phyloP scores from a whole-genome alignment of 441 rosid species.

The Syzygium syzygioides region DNA sequence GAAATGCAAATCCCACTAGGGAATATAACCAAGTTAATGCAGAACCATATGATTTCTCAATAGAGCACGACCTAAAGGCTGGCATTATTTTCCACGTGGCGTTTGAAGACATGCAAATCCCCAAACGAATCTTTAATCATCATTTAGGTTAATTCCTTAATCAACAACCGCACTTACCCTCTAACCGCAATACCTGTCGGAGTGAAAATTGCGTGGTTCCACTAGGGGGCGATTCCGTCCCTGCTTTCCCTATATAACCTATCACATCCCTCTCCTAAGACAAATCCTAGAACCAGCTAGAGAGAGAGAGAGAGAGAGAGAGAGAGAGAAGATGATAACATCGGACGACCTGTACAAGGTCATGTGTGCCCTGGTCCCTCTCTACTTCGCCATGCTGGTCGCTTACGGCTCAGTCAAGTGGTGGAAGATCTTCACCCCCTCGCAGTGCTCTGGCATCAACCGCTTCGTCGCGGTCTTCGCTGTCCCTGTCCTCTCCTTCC shows the following conservation, averaged over 20 bases:
- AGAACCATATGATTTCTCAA: background rate
- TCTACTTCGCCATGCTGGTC: conserved; percentile 60
- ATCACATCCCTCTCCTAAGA: background rate
- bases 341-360: conserved; percentile 58
- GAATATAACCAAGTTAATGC: background rate
- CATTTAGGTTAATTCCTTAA: background rate
- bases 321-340: conserved; percentile 40
- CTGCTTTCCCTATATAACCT: background rate
- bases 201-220: background rate
- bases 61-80: background rate
- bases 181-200: background rate
- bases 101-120: background rate
- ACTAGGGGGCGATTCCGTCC: conserved; percentile 11
- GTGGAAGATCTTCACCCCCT: conserved; percentile 60
- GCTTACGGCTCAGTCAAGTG: conserved; percentile 70
- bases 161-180: background rate
- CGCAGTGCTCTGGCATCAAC: conserved; percentile 71
- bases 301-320: background rate
- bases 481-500: conserved; percentile 65
- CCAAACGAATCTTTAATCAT: background rate
- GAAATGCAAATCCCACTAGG: background rate
- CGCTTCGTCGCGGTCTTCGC: conserved; percentile 71
- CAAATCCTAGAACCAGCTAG: background rate
- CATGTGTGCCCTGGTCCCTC: conserved; percentile 72
- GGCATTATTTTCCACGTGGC: background rate